Base-by-base conservation (phyloP, 495 filamentous ascomycete species). In the Echria macrotheca region DNA sequence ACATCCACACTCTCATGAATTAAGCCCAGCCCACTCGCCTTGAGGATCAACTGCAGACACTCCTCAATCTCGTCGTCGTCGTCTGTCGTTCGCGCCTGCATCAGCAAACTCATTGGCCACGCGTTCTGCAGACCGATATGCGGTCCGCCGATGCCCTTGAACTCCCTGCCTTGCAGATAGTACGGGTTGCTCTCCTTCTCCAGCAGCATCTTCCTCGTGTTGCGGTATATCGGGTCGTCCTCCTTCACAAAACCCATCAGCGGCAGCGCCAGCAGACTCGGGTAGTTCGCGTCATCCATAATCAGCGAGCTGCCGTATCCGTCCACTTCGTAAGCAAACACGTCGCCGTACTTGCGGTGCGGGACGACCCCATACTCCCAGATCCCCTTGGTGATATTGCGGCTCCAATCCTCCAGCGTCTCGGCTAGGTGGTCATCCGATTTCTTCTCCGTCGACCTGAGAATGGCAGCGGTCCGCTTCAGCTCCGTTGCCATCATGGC, bases 231-330 rank as follows among this genome's bases (percentile, higher is more conserved):
- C 29, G 70, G 56, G 41, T 99, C 81, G 31, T 77, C 64, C 7
- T 55, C 58, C 11, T 77, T 67, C 6, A 95, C 69, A 63, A 95
- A 99, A 14, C 91, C 93, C 56, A 97, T 77, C 18, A 91, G 70
- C 1, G 93, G 93, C 9, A 99, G 73, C 15, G 91, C 82, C 1
- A 99, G 74, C 8, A 99, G 69, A 0, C 89, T 95, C 1, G 93
- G 93, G 29, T 97, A 78, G 55, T 99, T 99, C 10, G 93, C 93
- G 63, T 99, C 93, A 56, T 99, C 93, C 93, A 98, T 97, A 24
- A 98, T 65, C 42, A 95, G 86, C 4, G 80, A 75, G 10, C 86
- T 90, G 38, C 93, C 94, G 56, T 93, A 99, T 1, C 93, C 93
- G 62, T 99, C 93, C 11, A 97, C 89, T 67, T 99, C 93, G 61